Percentiles rank a stretch among this genome's conserved stretches.
phyloP scores from a whole-genome alignment of 257 asterid species.

The Euphrasia confusa region DNA sequence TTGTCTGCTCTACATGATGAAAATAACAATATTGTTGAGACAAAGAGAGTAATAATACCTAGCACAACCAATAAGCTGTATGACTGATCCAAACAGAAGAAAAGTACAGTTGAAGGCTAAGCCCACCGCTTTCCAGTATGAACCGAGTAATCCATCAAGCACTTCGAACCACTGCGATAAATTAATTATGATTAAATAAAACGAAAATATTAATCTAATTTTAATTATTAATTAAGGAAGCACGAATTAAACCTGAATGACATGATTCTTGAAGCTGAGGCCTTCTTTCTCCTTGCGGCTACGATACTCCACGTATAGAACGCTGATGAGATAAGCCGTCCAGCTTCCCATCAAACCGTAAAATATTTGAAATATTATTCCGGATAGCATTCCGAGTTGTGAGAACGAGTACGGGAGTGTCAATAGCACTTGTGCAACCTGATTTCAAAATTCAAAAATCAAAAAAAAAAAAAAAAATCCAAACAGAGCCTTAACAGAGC shows the following conservation, averaged over 20 bases:
- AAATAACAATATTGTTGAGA: too few species aligned
- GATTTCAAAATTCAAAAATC: not conserved
- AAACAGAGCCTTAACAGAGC: not conserved
- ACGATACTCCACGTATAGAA: not conserved
- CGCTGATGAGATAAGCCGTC: constrained; percentile 86
- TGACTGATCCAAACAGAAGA: constrained; percentile 8
- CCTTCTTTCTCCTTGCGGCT: constrained; percentile 39
- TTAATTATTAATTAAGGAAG: too few species aligned
- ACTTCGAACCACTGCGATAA: constrained; percentile 11
- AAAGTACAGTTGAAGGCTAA: constrained; percentile 12
- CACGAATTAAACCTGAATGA: constrained; percentile 6
- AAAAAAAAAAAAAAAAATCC: not conserved
- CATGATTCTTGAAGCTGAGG: constrained; percentile 6
- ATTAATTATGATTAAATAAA: not conserved
- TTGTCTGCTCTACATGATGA: too few species aligned
- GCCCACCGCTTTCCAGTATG: constrained; percentile 9
- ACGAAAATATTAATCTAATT: not conserved
- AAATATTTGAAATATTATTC: constrained; percentile 58
- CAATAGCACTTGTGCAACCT: constrained; percentile 90
- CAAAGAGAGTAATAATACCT: not conserved
- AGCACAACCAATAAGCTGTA: constrained; percentile 11
- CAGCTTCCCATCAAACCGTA: constrained; percentile 81
- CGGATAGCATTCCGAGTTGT: constrained; percentile 76
- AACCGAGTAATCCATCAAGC: constrained; percentile 5
- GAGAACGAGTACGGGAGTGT: constrained; percentile 89